These are phyloP conservation scores for Cupressus sempervirens DNA, from an alignment of 75 land plant genomes.

Conservation along the genomic window DNA sequence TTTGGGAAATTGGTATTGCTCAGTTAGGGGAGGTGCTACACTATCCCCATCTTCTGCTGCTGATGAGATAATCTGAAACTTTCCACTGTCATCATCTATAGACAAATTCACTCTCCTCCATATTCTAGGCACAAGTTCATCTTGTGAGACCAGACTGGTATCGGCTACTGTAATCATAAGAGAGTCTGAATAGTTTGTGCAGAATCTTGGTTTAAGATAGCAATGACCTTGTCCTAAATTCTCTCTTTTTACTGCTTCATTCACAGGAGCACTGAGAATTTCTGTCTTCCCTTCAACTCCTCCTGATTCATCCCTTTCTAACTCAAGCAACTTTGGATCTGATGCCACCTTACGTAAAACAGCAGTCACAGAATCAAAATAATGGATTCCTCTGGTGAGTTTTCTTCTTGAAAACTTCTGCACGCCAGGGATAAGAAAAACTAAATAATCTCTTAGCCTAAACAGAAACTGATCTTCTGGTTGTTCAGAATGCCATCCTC, in stretches of 20 bases:
- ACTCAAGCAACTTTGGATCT: slow-evolving; percentile 56
- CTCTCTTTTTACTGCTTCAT: slow-evolving; percentile 9
- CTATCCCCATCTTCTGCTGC: neutral
- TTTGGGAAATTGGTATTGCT: neutral
- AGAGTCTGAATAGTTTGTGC: slow-evolving; percentile 13
- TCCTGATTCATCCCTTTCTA: slow-evolving; percentile 30
- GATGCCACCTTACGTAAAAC: slow-evolving; percentile 54
- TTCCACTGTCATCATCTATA: slow-evolving; percentile 10
- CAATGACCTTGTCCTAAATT: slow-evolving; percentile 13
- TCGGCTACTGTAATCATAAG: slow-evolving; percentile 53
- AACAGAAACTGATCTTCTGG: slow-evolving; percentile 19
- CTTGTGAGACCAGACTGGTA: slow-evolving; percentile 38
- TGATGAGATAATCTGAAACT: neutral
- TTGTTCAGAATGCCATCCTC: slow-evolving; percentile 74
- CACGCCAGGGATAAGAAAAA: slow-evolving; percentile 59
- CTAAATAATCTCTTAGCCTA: slow-evolving; percentile 30
- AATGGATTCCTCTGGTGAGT: slow-evolving; percentile 57
- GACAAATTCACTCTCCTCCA: slow-evolving; percentile 42
- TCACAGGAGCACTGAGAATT: neutral
- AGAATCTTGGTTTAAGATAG: slow-evolving; percentile 41
- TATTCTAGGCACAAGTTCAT: slow-evolving; percentile 13
- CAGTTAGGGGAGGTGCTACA: neutral
- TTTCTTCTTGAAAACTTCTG: slow-evolving; percentile 60
- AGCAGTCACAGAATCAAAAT: slow-evolving; percentile 69
- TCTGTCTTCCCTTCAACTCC: slow-evolving; percentile 13